Base-by-base conservation (phyloP, 495 filamentous ascomycete genomes). In the Talaromyces proteolyticus region DNA sequence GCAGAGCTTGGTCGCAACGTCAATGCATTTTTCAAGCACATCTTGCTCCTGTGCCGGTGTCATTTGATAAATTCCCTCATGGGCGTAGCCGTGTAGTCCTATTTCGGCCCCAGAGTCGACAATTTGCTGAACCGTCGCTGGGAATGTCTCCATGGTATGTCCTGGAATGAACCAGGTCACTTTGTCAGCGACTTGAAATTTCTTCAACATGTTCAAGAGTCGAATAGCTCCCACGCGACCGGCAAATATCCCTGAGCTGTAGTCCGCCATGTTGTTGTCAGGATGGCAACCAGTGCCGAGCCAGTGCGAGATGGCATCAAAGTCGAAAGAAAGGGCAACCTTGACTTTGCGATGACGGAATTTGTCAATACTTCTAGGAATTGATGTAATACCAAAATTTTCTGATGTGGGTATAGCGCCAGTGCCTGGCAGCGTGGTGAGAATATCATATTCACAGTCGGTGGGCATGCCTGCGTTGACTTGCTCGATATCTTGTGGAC, bases 301-400 rank as follows among this genome's bases (percentile, higher is more conserved):
- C 61, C 64, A 73, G 19, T 69, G 70, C 1, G 73, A 73, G 4
- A 77, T 58, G 18, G 73, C 71, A 47, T 76, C 73, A 53, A 77
- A 76, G 53, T 77, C 73, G 25, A 77, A 59, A 19, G 71, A 69
- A 11, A 70, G 48, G 22, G 66, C 57, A 20, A 77, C 57, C 37
- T 68, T 66, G 54, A 77, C 61, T 16, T 46, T 64, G 7, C 54
- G 38, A 17, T 26, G 42, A 26, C 16, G 42, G 7, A 21, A 6
- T 16, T 22, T 17, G 42, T n/a, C 42, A 26, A 26, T 1, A 21
- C 19, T 6, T 1, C 23, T 26, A 21, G 16, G 23, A 21, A 6
- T 12, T 44, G n/a, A n/a, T n/a, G n/a, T n/a, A n/a, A n/a, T n/a
- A n/a, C n/a, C n/a, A n/a, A n/a, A n/a, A n/a, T n/a, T n/a, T n/a